Conservation (phyloP, 2,329 filamentous ascomycete genomes). For the Seiridium unicorne region DNA sequence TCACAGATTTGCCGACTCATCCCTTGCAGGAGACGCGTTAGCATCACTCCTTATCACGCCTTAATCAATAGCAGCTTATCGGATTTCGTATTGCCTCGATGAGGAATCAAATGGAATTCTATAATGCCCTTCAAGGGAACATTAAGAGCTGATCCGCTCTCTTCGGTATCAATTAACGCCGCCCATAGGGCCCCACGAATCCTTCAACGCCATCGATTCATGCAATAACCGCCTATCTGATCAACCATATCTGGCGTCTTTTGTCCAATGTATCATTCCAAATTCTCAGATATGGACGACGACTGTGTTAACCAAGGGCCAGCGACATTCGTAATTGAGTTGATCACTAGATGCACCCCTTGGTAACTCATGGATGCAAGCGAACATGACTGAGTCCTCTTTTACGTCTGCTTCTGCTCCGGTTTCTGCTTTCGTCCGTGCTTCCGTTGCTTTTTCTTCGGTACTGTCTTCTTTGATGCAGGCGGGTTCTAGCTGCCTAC, state of each 20-base stretch:
- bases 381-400: too few species aligned
- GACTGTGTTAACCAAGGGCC: background rate
- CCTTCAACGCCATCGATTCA: background rate
- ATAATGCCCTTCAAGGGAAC: background rate
- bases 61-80: too few species aligned
- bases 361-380: too few species aligned
- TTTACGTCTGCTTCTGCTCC: background rate
- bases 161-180: conserved; percentile 5
- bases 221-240: background rate
- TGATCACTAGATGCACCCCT: too few species aligned
- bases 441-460: background rate
- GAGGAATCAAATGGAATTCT: too few species aligned
- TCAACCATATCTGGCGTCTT: background rate
- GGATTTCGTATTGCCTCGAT: too few species aligned
- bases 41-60: too few species aligned
- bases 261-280: background rate
- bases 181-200: background rate
- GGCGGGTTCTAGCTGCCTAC: conserved; percentile 1
- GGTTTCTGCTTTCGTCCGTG: background rate
- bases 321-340: too few species aligned
- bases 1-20: too few species aligned
- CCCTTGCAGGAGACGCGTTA: too few species aligned
- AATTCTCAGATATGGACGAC: background rate
- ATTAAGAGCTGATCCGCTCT: background rate
- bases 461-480: background rate